Base-by-base conservation (phyloP, 2,329 filamentous ascomycete genomes). In the Colletotrichum theobromicola region DNA sequence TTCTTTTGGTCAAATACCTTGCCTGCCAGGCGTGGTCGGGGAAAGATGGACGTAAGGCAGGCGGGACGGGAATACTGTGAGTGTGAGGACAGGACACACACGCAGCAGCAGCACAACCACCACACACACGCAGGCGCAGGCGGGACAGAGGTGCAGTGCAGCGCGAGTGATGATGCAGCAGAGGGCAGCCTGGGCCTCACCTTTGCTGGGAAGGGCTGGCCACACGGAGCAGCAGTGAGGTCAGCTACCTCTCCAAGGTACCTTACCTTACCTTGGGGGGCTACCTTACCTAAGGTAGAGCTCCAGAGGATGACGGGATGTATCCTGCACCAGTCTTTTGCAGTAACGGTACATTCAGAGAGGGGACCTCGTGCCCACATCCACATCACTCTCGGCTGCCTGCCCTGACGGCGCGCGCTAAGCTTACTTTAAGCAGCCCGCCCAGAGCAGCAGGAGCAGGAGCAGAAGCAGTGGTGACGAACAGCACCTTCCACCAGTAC, bases 81-180 rank as follows among this genome's bases (percentile, higher is more conserved):
- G n/a, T n/a, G 53, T 57, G 53, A 28, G 53, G 58, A 63, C 61
- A 62, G 18, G n/a, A 18, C 7, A 9, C 35, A 7, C 15, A n/a
- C n/a, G 37, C 16, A 42, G 37, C 37, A 46, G 42, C 42, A 21
- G 30, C 60, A 62, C 60, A 62, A 37, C 34, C 10, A 32, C 16
- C 10, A 42, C 61, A 21, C 32, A 18, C 26, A 28, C 16, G 13
- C 37, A 66, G 21, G 32, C 37, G 64, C 42, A 57, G 32, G 21
- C 26, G 24, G 32, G 28, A 57, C 21, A 13, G 35, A 26, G 30
- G 18, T 21, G 42, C 42, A 46, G n/a, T n/a, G 18, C 37, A 42
- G 42, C 4, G n/a, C 10, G 42, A 70, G 67, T 75, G 72, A 75
- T 75, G 72, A 75, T 75, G 72, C 63, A 74, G 68, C 46, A 53